phyloP scores from a whole-genome alignment of 179 eudicot genomes.

The Camellia oleifera region DNA sequence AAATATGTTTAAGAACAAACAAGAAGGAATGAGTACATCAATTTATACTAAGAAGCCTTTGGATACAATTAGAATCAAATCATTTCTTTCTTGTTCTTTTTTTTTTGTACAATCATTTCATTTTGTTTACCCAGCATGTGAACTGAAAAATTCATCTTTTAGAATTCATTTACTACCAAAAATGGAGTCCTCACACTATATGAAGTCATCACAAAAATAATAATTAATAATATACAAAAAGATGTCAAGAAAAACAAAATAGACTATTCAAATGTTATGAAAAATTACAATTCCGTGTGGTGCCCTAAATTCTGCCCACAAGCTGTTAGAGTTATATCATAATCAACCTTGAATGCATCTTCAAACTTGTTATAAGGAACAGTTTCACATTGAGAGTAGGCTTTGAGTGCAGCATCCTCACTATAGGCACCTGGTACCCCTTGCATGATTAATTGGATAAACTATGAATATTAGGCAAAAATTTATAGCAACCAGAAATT shows the following conservation, averaged over 20 bases:
- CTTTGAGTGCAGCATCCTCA: conserved; percentile 50
- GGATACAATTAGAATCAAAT: neutral
- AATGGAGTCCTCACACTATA: neutral
- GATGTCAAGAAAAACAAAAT: neutral
- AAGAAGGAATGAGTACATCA: neutral
- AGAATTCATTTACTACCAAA: neutral
- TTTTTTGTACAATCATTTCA: neutral
- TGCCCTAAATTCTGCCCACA: neutral
- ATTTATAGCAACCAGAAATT: neutral
- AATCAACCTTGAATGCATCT: conserved; percentile 42
- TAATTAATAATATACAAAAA: neutral
- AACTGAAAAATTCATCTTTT: neutral
- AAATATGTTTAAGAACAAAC: neutral
- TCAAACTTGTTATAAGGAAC: conserved; percentile 48
- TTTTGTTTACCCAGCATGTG: neutral
- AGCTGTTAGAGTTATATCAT: neutral
- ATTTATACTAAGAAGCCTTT: neutral
- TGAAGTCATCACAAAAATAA: neutral
- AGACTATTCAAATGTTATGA: neutral
- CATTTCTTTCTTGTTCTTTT: too few species aligned
- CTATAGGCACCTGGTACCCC: conserved; percentile 50
- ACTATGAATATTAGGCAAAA: neutral
- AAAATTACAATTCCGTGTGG: neutral
- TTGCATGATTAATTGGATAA: conserved; percentile 14
- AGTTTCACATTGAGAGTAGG: conserved; percentile 41